Base-by-base conservation (phyloP, 352 stramenopile genomes). In the Phytophthora boehmeriae region DNA sequence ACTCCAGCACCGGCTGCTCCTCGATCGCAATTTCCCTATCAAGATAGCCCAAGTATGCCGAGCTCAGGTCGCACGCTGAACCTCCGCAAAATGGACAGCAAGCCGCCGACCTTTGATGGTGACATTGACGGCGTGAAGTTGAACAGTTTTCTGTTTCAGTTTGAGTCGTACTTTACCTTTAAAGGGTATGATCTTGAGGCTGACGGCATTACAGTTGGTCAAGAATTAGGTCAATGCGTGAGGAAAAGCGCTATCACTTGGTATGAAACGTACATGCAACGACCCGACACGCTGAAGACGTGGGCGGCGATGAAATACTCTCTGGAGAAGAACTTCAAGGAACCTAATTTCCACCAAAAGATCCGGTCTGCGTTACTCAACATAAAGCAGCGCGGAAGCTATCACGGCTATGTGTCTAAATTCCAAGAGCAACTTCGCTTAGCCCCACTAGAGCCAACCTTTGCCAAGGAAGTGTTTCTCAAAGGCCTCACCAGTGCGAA, bases 21-120 rank as follows among this genome's bases (percentile, higher is more conserved):
- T 38, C 32, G 32, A 13, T 14, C 32, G 1, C 32, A 8, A 13
- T 38, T 38, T 13, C 32, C 32, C 8, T 38, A 38, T 13, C 32
- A 38, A 38, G 32, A 38, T 38, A 1, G 32, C 13, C 8, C 13
- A 14, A 38, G 1, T 13, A 1, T 13, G 13, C 1, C 32, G n/a
- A n/a, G n/a, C n/a, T n/a, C n/a, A n/a, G n/a, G n/a, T n/a, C n/a
- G n/a, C n/a, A n/a, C n/a, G n/a, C n/a, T n/a, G n/a, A n/a, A n/a
- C n/a, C n/a, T n/a, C n/a, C n/a, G n/a, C n/a, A 63, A 56, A 14
- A 63, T 63, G 46, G 55, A 63, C 0, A 56, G 36, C 16, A 63
- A 63, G n/a, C 56, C 47, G 25, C 56, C 39, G 22, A 46, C n/a
- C 4, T 57, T 64, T 41, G 56, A 52, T 16, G 56, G 56, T 5